Percentiles rank a stretch among this genome's conserved stretches.
These are phyloP conservation scores for Aureobasidium namibiae DNA, from an alignment of 2,329 filamentous ascomycete species.

Conservation along the genomic window DNA sequence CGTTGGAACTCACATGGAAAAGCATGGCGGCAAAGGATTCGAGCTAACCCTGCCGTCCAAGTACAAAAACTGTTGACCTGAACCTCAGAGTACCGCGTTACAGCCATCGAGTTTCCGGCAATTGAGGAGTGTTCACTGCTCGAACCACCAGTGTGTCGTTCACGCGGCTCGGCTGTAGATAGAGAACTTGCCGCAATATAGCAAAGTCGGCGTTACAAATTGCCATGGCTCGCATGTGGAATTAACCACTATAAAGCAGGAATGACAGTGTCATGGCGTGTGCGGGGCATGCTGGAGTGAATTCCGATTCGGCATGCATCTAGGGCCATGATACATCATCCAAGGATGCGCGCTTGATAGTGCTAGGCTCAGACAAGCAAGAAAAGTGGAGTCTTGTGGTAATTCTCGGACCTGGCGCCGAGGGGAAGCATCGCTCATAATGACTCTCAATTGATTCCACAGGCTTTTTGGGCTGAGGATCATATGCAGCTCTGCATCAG, in stretches of 20 bases:
- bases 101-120: neutral
- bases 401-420: neutral
- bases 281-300: neutral
- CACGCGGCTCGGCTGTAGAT: neutral
- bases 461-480: neutral
- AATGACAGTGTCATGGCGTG: neutral
- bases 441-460: no score
- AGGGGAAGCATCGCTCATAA: neutral
- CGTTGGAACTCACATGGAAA: neutral
- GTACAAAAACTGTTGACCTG: neutral
- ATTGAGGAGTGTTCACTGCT: neutral
- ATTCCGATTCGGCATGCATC: neutral
- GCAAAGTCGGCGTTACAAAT: neutral
- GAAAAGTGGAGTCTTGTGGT: neutral
- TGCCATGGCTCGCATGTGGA: neutral
- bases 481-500: neutral
- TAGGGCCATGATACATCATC: neutral
- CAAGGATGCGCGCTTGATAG: neutral
- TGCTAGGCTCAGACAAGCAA: neutral
- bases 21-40: neutral
- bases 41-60: neutral
- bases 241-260: neutral
- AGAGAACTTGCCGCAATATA: neutral
- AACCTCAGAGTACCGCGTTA: neutral
- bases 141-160: neutral